phyloP scores from a whole-genome alignment of 495 filamentous ascomycete genomes.

The Ramalina peruviana region DNA sequence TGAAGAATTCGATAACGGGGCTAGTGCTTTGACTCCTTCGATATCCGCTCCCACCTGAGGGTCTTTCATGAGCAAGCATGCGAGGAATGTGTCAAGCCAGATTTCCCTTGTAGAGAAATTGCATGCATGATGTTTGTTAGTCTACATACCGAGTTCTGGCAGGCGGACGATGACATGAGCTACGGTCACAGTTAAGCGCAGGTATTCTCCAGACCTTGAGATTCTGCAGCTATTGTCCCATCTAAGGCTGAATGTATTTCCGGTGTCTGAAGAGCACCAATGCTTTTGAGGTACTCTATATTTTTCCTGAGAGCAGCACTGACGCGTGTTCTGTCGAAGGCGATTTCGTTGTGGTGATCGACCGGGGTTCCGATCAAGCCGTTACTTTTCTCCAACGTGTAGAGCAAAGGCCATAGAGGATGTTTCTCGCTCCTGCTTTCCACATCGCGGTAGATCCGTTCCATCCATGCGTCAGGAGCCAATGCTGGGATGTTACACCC shows the following conservation, averaged over 20 bases:
- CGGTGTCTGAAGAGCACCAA: not conserved
- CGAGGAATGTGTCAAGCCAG: too few species aligned
- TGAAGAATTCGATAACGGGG: too few species aligned
- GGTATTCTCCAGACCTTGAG: too few species aligned
- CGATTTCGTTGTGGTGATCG: not conserved
- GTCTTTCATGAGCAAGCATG: too few species aligned
- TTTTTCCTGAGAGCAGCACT: conserved; percentile 7
- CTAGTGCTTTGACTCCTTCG: too few species aligned
- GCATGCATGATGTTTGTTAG: too few species aligned
- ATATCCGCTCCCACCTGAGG: too few species aligned
- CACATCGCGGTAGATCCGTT: conserved; percentile 10
- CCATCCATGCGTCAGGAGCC: conserved; percentile 10
- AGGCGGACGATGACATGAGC: too few species aligned
- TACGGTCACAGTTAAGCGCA: too few species aligned
- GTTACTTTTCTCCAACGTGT: conserved; percentile 15
- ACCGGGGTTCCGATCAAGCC: conserved; percentile 11
- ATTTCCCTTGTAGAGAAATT: too few species aligned
- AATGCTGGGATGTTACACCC: conserved; percentile 12
- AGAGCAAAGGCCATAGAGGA: conserved; percentile 21
- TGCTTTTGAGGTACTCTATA: conserved; percentile 16
- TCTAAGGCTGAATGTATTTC: not conserved
- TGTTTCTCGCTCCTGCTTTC: conserved; percentile 13
- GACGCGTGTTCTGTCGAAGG: conserved; percentile 6
- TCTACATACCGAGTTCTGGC: too few species aligned
- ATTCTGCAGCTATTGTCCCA: not conserved